These are phyloP conservation scores for Xerocomus alliaceus DNA, from an alignment of 1,284 basidiomycete genomes.

Conservation along the genomic window DNA sequence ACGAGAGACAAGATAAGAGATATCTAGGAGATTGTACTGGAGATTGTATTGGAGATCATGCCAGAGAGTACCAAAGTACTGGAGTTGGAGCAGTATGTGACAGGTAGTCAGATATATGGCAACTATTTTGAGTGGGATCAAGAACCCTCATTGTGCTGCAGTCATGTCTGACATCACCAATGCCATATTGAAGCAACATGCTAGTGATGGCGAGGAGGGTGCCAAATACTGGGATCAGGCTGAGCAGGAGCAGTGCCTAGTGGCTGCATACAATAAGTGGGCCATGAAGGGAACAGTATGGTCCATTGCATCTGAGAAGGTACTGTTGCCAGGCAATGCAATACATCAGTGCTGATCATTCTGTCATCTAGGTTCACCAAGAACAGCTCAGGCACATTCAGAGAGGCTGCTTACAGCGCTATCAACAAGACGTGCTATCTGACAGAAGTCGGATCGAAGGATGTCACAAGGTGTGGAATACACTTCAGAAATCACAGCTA, in stretches of 20 bases:
- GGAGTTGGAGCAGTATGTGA: too few species aligned
- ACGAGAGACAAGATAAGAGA: too few species aligned
- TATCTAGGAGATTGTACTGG: too few species aligned
- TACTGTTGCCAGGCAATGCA: neutral
- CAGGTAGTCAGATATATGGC: neutral
- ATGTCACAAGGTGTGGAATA: constrained; percentile 13
- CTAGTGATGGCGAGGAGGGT: neutral
- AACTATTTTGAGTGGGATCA: neutral
- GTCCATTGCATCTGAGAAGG: neutral
- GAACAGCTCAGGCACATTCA: constrained; percentile 9
- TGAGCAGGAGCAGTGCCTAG: neutral
- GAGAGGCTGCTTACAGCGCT: constrained; percentile 4
- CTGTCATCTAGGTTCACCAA: constrained; percentile 2
- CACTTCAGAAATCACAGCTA: constrained; percentile 1
- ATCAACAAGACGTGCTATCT: constrained; percentile 4
- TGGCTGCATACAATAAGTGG: neutral
- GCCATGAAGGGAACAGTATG: neutral
- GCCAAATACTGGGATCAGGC: neutral
- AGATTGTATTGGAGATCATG: too few species aligned
- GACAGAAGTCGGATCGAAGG: constrained; percentile 10
- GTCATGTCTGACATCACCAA: constrained; percentile 5
- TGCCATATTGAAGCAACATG: neutral
- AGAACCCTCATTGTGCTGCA: neutral
- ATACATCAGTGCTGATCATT: neutral
- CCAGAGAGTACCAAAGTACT: too few species aligned